Base-by-base conservation (phyloP, 306 rosid genomes). In the Pyrus bretschneideri region DNA sequence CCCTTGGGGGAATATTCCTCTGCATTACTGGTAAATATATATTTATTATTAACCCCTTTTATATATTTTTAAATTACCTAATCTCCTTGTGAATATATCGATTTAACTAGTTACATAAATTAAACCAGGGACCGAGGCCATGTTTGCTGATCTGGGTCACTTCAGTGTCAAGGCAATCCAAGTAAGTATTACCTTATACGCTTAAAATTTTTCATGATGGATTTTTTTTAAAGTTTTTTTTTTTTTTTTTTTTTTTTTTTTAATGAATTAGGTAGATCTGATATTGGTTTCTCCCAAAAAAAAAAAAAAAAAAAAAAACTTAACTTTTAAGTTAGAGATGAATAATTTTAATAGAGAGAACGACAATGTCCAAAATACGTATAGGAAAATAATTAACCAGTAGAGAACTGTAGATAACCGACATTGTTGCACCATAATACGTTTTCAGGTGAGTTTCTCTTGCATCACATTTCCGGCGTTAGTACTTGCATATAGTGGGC, bases 121-220 rank as follows among this genome's bases (percentile, higher is more conserved):
- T 66, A 18, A 54, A 46, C 29, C 21, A 89, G 97, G 98, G 12
- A 80, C 98, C 4, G 97, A 93, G 74, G 98, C 98, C 71, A 91
- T 93, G 98, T 93, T 93, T 79, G 98, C 98, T 38, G 98, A 93
- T 80, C 85, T 93, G 78, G 98, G 98, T 35, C 98, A 93, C 85
- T 93, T 93, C 65, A 91, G 45, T 61, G 90, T 91, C 25, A 80
- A 82, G 31, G 83, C 98, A 8, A 81, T 93, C 67, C 98, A 93
- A 81, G 97, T 89, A 84, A 87, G 88, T 71, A 57, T 45, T 29
- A 17, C 11, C 51, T 0, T 54, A 7, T 19, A 42, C 11, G 4
- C 55, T 49, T 49, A 1, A 49, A 15, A 1, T 15, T 14, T 46
- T 14, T 14, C 21, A 49, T 49, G 5, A 49, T 6, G 19, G 19